These are phyloP conservation scores for Amoebophrya sp. DNA, from an alignment of 169 alveolate genomes.

Conservation along the genomic window DNA sequence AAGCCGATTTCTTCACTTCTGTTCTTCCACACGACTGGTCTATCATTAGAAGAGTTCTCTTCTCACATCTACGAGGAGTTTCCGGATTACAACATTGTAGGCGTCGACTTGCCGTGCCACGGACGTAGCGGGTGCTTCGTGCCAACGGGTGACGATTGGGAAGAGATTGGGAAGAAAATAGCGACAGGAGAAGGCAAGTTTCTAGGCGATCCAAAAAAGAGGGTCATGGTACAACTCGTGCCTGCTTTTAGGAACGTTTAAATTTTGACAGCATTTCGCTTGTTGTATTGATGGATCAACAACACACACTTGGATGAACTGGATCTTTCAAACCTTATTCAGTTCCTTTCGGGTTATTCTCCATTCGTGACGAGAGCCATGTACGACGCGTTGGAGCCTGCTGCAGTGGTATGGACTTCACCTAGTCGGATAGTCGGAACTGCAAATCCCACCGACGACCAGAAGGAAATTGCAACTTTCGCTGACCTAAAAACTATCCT, in stretches of 20 bases:
- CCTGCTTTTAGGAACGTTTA: no score
- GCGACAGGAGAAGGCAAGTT: neutral
- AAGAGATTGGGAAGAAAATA: neutral
- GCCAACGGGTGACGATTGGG: slow-evolving; percentile 9
- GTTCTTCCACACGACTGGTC: neutral
- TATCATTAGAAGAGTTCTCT: neutral
- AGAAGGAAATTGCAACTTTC: no score
- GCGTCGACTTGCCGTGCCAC: neutral
- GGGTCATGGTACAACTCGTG: no score
- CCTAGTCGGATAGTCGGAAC: no score
- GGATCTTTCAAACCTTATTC: no score
- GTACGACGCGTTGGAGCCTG: neutral
- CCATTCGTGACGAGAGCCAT: neutral
- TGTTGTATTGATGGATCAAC: no score
- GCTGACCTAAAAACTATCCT: no score
- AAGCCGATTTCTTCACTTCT: neutral
- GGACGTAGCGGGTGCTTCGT: neutral
- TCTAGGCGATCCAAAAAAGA: no score
- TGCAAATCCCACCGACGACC: no score
- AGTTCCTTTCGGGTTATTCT: neutral
- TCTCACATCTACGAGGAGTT: neutral
- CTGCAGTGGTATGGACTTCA: neutral
- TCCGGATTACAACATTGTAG: neutral
- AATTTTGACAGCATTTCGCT: no score
- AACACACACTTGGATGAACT: no score